phyloP scores from a whole-genome alignment of 768 basidiomycete genomes.

The Leccinum boreale region DNA sequence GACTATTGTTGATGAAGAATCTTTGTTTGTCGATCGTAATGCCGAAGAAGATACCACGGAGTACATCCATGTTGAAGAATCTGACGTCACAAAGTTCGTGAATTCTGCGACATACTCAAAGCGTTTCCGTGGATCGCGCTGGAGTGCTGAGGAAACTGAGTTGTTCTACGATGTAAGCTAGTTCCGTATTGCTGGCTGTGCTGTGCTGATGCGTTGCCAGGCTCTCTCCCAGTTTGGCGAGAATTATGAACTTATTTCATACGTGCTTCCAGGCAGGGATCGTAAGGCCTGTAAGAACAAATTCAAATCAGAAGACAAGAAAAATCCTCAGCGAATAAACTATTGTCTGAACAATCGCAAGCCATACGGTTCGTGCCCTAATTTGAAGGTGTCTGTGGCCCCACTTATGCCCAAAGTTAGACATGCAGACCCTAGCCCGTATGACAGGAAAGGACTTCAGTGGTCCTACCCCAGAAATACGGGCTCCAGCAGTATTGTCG shows the following conservation, averaged over 20 bases:
- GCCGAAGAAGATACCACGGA: conserved; percentile 65
- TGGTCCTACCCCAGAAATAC: conserved; percentile 73
- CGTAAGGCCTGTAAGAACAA: conserved; percentile 91
- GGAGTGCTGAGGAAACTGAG: conserved; percentile 90
- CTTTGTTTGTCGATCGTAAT: conserved; percentile 72
- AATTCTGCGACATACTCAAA: conserved; percentile 82
- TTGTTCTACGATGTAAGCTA: conserved; percentile 74
- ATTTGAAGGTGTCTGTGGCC: background rate
- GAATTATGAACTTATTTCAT: conserved; percentile 90
- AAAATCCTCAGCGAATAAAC: conserved; percentile 72
- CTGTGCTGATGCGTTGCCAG: conserved; percentile 38
- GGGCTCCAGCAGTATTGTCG: conserved; percentile 35
- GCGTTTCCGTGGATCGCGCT: conserved; percentile 76
- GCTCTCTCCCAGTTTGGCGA: conserved; percentile 88
- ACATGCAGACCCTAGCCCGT: conserved; percentile 67
- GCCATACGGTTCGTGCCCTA: conserved; percentile 61
- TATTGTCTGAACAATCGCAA: conserved; percentile 69
- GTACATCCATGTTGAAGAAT: conserved; percentile 79
- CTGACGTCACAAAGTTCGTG: conserved; percentile 79
- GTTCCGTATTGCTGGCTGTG: background rate
- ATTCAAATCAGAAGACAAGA: conserved; percentile 87
- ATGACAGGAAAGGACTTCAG: conserved; percentile 88
- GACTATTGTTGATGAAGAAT: conserved; percentile 83
- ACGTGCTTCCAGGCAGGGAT: conserved; percentile 79
- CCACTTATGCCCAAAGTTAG: conserved; percentile 33